A percentile compares a stretch with the other conserved stretches of the same genome.
Conservation (phyloP, 441 rosid species). For the Eruca vesicaria region DNA sequence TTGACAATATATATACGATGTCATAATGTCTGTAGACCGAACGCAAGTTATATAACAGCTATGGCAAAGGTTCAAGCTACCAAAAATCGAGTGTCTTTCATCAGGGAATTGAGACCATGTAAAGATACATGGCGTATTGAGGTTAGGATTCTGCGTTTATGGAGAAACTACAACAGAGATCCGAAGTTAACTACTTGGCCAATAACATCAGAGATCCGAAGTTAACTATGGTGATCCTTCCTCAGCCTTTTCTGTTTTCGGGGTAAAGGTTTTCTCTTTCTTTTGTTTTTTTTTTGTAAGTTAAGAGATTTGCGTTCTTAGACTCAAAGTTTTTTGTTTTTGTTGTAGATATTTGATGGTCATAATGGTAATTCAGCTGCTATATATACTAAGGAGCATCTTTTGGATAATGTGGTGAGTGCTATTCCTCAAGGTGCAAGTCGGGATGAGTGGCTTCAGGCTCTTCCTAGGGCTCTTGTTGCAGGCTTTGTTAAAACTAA, state of each 20-base stretch:
- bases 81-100: too few species aligned
- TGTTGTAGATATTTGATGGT: slow-evolving; percentile 82
- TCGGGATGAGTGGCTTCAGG: slow-evolving; percentile 96
- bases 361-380: slow-evolving; percentile 99
- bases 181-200: too few species aligned
- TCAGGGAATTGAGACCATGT: too few species aligned
- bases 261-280: slow-evolving; percentile 44
- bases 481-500: slow-evolving; percentile 99
- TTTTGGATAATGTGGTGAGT: slow-evolving; percentile 75
- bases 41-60: too few species aligned
- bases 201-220: too few species aligned
- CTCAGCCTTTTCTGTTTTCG: slow-evolving; percentile 83
- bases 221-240: slow-evolving; percentile 74
- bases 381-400: slow-evolving; percentile 80
- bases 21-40: too few species aligned
- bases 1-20: too few species aligned
- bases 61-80: too few species aligned
- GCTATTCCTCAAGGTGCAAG: slow-evolving; percentile 77
- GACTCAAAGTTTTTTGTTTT: slow-evolving; percentile 8
- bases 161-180: too few species aligned
- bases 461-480: slow-evolving; percentile 92
- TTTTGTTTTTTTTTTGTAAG: background rate
- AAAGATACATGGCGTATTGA: too few species aligned
- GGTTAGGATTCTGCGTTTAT: too few species aligned
- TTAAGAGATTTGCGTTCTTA: background rate